Evolutionary conservation across 1,139 yeast species (phyloP), one percentile per base, ranked within the genome.

Genomic region (Blastobotrys indianensis): DNA sequence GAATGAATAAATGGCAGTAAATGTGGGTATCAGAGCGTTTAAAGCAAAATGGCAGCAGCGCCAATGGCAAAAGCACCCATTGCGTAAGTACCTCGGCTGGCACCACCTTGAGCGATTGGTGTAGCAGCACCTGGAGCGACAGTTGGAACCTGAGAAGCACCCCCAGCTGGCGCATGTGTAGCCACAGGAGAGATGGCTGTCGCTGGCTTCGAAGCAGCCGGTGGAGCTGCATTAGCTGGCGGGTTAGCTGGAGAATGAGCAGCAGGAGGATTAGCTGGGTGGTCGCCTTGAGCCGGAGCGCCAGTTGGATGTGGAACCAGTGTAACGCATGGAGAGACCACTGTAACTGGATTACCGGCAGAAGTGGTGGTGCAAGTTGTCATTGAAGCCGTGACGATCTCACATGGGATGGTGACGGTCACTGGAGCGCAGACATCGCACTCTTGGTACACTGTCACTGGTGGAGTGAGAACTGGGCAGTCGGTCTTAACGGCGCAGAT

Each of bases 401-500:
- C 42, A 41, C 58, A 54, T n/a, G 56, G 47, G 13, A 41, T 45
- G 9, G 54, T 37, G 4, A 50, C 33, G 17, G 60, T 54, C 9
- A 42, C 33, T 7, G 20, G 31, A n/a, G 25, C 20, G 12, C 16
- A 35, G 25, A 17, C 9, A 29, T 16, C 9, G 10, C 38, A 23
- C 20, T 6, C 8, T n/a, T 12, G 8, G 36, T 13, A 34, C 58
- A 53, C 6, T 49, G 54, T 50, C 20, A 55, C 46, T 39, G 62
- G 60, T 17, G 55, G 51, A 32, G 50, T 25, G 39, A 53, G 39
- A 28, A 58, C 54, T n/a, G 58, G 51, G 25, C 58, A 49, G 12
- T 47, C 46, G 17, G 59, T 56, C 12, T 46, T 39, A 9, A 59
- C 49, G 25, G 52, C 45, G 49, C 63, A 60, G 35, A 51, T 54